Conservation (phyloP, 2,329 filamentous ascomycete species). For the Apiospora phragmitis region DNA sequence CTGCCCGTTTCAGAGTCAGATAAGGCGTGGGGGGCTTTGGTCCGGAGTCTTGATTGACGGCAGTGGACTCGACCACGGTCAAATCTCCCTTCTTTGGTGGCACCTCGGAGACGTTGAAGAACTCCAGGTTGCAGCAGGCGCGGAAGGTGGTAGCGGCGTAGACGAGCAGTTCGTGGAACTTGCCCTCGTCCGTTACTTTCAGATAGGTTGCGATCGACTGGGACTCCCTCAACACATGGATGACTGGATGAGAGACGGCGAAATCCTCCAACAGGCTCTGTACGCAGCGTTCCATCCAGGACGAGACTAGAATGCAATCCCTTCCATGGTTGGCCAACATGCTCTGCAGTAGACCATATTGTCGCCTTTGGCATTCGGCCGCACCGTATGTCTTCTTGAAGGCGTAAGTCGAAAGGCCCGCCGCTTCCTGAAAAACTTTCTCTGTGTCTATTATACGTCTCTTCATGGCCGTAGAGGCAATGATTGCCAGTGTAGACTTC, state of each 20-base stretch:
- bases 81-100: conserved; percentile 28
- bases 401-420: conserved; percentile 59
- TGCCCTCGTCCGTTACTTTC: conserved; percentile 53
- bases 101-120: conserved; percentile 70
- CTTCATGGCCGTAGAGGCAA: conserved; percentile 70
- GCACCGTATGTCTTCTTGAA: conserved; percentile 66
- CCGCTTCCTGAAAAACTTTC: conserved; percentile 63
- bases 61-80: conserved; percentile 20
- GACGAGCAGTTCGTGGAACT: conserved; percentile 58
- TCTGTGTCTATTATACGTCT: conserved; percentile 71
- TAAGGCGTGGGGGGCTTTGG: conserved; percentile 55
- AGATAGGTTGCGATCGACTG: conserved; percentile 66
- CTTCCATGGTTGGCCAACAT: conserved; percentile 59
- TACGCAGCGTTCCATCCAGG: conserved; percentile 65
- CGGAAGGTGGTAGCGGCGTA: conserved; percentile 60
- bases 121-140: conserved; percentile 72
- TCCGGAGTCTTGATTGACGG: conserved; percentile 31
- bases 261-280: conserved; percentile 63
- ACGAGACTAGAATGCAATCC: conserved; percentile 70
- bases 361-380: conserved; percentile 62
- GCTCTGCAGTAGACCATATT: conserved; percentile 61
- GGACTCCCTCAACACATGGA: conserved; percentile 68
- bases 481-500: conserved; percentile 74
- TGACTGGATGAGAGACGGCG: conserved; percentile 65
- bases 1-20: conserved; percentile 66